Percentiles rank a stretch among this genome's conserved stretches.
These are phyloP conservation scores for Lactifluus subvellereus DNA, from an alignment of 768 basidiomycete genomes.

Conservation along the genomic window DNA sequence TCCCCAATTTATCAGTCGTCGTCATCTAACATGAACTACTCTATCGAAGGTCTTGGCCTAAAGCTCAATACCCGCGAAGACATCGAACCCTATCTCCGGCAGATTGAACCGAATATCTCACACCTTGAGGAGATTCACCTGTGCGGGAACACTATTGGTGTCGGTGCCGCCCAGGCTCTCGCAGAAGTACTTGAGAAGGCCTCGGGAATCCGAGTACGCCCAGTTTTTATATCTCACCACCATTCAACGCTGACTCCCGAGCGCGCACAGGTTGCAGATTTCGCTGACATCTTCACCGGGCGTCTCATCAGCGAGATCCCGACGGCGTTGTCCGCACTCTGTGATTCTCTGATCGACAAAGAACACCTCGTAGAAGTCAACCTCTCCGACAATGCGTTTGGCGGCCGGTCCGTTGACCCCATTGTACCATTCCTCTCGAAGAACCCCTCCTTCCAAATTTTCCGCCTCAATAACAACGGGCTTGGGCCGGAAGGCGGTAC, in stretches of 20 bases:
- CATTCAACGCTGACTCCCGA: not conserved
- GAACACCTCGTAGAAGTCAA: conserved; percentile 80
- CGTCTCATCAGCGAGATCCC: conserved; percentile 96
- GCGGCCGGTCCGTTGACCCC: conserved; percentile 89
- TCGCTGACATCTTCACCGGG: conserved; percentile 97
- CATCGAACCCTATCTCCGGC: conserved; percentile 64
- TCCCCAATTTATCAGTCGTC: conserved; percentile 26
- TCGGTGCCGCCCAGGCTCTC: conserved; percentile 82
- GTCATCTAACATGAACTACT: conserved; percentile 32
- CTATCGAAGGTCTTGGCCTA: conserved; percentile 60
- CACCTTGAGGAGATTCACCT: conserved; percentile 82
- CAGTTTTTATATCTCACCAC: conserved; percentile 8
- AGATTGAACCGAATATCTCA: conserved; percentile 49
- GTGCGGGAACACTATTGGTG: conserved; percentile 90
- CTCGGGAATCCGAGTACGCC: conserved; percentile 58
- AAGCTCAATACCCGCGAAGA: conserved; percentile 76
- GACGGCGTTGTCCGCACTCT: conserved; percentile 78
- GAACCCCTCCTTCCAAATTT: conserved; percentile 74
- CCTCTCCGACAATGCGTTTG: conserved; percentile 94
- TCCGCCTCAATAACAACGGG: conserved; percentile 95
- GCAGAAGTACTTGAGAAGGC: conserved; percentile 73
- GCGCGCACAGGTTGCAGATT: conserved; percentile 79
- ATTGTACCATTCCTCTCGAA: conserved; percentile 84
- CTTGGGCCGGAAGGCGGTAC: conserved; percentile 86
- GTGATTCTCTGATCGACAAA: conserved; percentile 78